Percentiles rank a stretch among this genome's conserved stretches.
Conservation (phyloP, 179 eudicot species). For the Beta corolliflora region DNA sequence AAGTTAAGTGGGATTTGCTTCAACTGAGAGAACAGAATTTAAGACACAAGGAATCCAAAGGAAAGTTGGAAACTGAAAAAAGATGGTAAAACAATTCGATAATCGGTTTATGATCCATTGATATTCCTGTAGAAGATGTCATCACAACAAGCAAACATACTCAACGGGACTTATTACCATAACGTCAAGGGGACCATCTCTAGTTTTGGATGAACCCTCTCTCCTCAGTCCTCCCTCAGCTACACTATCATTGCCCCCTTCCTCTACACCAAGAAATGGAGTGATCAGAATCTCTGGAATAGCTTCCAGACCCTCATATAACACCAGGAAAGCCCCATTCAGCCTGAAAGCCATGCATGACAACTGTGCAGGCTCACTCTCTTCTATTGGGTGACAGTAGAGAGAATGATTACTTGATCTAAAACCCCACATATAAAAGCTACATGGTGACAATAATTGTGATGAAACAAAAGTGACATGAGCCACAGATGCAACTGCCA, state of each 20-base stretch:
- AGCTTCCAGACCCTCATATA: background rate
- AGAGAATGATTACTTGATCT: background rate
- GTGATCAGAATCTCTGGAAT: background rate
- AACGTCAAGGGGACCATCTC: background rate
- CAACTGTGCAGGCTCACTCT: background rate
- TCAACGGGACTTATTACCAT: no score
- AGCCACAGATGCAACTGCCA: background rate
- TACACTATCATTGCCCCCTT: background rate
- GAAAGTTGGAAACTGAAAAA: background rate
- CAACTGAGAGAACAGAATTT: background rate
- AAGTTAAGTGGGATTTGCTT: background rate
- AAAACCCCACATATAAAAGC: background rate
- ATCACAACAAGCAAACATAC: background rate
- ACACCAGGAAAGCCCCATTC: background rate
- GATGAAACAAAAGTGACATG: background rate
- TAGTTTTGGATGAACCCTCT: background rate
- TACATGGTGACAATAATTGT: background rate
- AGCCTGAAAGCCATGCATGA: background rate
- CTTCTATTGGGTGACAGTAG: no score
- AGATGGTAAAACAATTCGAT: background rate
- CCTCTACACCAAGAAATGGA: background rate
- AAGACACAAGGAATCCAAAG: background rate
- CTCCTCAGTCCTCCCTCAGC: background rate
- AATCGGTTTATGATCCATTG: background rate
- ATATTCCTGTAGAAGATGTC: background rate